These are phyloP conservation scores for Tylopilus sp. DNA, from an alignment of 768 basidiomycete species.

Conservation along the genomic window DNA sequence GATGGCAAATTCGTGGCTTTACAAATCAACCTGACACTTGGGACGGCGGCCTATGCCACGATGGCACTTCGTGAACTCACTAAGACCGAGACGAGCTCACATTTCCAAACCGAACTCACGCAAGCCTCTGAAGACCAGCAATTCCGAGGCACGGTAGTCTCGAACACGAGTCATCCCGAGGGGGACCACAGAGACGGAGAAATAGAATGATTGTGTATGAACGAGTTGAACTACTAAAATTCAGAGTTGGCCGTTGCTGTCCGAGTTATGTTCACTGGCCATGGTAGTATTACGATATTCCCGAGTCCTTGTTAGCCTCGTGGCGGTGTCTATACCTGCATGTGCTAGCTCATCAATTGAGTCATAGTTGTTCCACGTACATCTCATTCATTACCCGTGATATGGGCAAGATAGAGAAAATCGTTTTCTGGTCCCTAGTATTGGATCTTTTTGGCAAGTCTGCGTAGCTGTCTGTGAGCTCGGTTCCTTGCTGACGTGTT, in stretches of 20 bases:
- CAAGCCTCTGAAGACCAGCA: conserved; percentile 78
- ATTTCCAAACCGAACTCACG: conserved; percentile 81
- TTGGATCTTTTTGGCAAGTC: conserved; percentile 76
- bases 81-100: conserved; percentile 93
- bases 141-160: conserved; percentile 53
- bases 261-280: too few species aligned
- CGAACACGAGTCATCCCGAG: conserved; percentile 21
- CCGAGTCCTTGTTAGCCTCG: too few species aligned
- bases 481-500: conserved; percentile 11
- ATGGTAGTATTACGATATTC: too few species aligned
- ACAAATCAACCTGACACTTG: conserved; percentile 80
- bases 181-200: conserved; percentile 10
- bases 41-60: conserved; percentile 93
- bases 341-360: too few species aligned
- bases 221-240: background rate
- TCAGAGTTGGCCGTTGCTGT: too few species aligned
- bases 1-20: conserved; percentile 86
- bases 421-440: conserved; percentile 88
- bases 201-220: background rate
- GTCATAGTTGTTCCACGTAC: too few species aligned
- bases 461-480: too few species aligned
- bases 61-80: conserved; percentile 97
- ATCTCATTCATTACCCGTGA: too few species aligned
- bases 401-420: conserved; percentile 69
- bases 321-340: too few species aligned